Evolutionary conservation across 805 yeast genomes (phyloP), one percentile per base, ranked within the genome.

Genomic region (Candida xyloterini): DNA sequence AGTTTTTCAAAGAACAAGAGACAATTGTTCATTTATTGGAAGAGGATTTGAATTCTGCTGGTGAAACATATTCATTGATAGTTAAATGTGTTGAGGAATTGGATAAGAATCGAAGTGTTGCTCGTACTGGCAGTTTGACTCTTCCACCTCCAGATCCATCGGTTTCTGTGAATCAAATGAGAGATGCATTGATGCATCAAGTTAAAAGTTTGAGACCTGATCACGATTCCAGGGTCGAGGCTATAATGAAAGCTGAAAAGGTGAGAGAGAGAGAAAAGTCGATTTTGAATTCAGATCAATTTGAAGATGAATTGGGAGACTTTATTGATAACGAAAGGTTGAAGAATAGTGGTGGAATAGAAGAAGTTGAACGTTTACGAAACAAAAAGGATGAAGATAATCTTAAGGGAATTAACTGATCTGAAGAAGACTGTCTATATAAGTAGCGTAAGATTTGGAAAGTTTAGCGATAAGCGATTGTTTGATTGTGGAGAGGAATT

Each of bases 1-100:
- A 91, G 50, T 88, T 88, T 59, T 79, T 90, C 64, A 85, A 85
- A 40, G 72, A 88, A 14, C 97, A 91, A 60, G 96, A 88, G 53
- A 95, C 87, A 44, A 73, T 95, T 39, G 77, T 87, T 1, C 71
- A 70, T 22, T 95, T 91, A 56, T 64, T 93, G 47, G 76, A 74
- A 29, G 93, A 87, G 46, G 99, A 93, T 62, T 63, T 93, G 23
- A 75, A 73, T 16, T 83, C 80, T 52, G 93, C 95, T 1, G 70
- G 71, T 32, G 95, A 89, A 55, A 91, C 97, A 0, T 87, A 81
- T 55, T 76, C 75, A 28, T 67, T 93, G 27, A 90, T 93, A 2
- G 87, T 85, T 43, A 77, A 84, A 53, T 87, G 95, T 52, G 77
- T 86, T 32, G 78, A 77, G 21, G 95, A 90, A 53, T 85, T 89